Evolutionary conservation across 441 rosid genomes (phyloP).

Genomic region (Croton laevigatus): DNA sequence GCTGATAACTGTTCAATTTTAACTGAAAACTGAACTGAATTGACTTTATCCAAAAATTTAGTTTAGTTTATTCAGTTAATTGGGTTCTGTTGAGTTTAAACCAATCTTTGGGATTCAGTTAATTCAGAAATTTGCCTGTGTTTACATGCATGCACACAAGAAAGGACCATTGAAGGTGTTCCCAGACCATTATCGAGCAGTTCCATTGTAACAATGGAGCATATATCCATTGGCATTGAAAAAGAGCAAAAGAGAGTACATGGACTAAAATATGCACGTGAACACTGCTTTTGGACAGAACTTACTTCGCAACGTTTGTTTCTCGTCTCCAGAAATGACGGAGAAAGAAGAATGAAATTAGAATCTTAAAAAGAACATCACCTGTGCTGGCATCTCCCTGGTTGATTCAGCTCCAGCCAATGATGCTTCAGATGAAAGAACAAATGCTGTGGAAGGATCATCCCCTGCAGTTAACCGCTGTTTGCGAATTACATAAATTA

Average conservation of each 20-base stretch:
- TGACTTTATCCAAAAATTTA: no score
- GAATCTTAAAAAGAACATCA: constrained; percentile 24
- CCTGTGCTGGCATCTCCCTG: constrained; percentile 88
- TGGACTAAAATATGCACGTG: not conserved
- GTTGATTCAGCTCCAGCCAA: constrained; percentile 91
- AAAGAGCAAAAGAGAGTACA: not conserved
- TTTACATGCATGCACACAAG: no score
- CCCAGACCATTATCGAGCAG: not conserved
- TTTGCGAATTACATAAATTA: constrained; percentile 18
- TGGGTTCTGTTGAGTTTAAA: not conserved
- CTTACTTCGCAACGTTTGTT: not conserved
- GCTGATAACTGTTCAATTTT: no score
- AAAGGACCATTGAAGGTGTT: not conserved
- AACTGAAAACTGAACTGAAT: no score
- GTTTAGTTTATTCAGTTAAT: no score
- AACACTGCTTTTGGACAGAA: not conserved
- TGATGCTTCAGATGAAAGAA: constrained; percentile 84
- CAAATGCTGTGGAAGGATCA: constrained; percentile 65
- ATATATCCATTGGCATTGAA: not conserved
- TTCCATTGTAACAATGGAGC: not conserved
- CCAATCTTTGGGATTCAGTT: no score
- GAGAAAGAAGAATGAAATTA: not conserved
- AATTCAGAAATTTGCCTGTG: no score
- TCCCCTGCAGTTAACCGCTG: constrained; percentile 79
- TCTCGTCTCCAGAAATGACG: not conserved